Conservation (phyloP, 768 basidiomycete genomes). For the Hypholoma sublateritium region DNA sequence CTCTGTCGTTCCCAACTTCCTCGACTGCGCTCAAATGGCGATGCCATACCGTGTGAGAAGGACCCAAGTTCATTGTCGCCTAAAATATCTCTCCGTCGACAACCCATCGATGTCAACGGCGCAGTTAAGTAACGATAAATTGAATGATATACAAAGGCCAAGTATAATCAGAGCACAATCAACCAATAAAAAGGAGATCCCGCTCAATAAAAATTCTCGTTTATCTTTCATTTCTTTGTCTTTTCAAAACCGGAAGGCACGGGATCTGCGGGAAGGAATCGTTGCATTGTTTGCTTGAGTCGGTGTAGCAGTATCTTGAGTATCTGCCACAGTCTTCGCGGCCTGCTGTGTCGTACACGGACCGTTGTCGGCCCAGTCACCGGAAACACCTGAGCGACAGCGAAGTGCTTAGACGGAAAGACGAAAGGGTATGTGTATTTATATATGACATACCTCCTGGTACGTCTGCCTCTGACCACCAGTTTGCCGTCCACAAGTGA, state of each 20-base stretch:
- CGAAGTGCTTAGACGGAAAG: neutral
- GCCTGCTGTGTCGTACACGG: conserved; percentile 36
- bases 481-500: conserved; percentile 49
- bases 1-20: neutral
- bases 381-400: conserved; percentile 38
- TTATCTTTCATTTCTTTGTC: neutral
- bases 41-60: neutral
- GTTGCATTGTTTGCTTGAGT: neutral
- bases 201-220: neutral
- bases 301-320: conserved; percentile 5
- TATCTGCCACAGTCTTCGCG: conserved; percentile 15
- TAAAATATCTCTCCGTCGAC: neutral
- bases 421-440: neutral
- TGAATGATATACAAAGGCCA: neutral
- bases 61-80: neutral
- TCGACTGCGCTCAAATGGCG: neutral
- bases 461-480: conserved; percentile 60
- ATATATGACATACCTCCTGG: conserved; percentile 43
- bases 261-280: conserved; percentile 9
- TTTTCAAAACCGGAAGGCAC: conserved; percentile 27
- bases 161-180: conserved; percentile 7
- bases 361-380: conserved; percentile 60
- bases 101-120: neutral
- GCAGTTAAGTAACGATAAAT: neutral
- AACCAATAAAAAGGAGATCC: conserved; percentile 10